Percentiles rank a stretch among this genome's conserved stretches.
Conservation (phyloP, 139 green algal genomes). For the Desmodesmus armatus region DNA sequence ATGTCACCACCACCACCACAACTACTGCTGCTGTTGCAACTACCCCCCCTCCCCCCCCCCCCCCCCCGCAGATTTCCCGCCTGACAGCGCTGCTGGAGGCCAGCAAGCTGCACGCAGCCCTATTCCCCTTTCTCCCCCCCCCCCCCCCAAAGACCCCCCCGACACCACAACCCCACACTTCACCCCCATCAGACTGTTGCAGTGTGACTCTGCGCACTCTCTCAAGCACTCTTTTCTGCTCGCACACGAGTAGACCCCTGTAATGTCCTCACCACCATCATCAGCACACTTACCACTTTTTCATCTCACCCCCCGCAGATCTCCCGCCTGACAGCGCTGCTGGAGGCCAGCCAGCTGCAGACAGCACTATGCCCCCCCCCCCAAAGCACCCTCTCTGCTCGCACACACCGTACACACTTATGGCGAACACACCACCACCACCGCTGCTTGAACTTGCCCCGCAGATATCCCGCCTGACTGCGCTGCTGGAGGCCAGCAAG, state of each 20-base stretch:
- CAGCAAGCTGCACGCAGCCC: too few species aligned
- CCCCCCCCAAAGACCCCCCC: too few species aligned
- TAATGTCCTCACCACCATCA: too few species aligned
- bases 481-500: slow-evolving; percentile 56
- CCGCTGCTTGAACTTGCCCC: too few species aligned
- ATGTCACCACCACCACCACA: too few species aligned
- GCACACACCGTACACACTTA: neutral
- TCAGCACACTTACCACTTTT: neutral
- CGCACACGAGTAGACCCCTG: too few species aligned
- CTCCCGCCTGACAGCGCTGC: neutral
- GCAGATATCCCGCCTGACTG: slow-evolving; percentile 54
- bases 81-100: slow-evolving; percentile 60
- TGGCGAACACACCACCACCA: too few species aligned
- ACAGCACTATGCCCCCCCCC: neutral
- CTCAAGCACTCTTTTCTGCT: too few species aligned
- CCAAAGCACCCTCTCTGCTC: neutral
- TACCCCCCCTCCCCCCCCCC: neutral
- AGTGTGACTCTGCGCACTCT: too few species aligned
- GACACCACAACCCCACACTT: too few species aligned
- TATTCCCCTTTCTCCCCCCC: too few species aligned
- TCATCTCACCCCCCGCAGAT: neutral
- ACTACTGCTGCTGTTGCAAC: neutral
- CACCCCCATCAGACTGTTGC: too few species aligned
- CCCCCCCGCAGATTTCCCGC: slow-evolving; percentile 43
- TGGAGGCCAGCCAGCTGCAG: neutral